Evolutionary conservation across 495 filamentous ascomycete species (phyloP).

Genomic region (Trypethelium eluteriae): DNA sequence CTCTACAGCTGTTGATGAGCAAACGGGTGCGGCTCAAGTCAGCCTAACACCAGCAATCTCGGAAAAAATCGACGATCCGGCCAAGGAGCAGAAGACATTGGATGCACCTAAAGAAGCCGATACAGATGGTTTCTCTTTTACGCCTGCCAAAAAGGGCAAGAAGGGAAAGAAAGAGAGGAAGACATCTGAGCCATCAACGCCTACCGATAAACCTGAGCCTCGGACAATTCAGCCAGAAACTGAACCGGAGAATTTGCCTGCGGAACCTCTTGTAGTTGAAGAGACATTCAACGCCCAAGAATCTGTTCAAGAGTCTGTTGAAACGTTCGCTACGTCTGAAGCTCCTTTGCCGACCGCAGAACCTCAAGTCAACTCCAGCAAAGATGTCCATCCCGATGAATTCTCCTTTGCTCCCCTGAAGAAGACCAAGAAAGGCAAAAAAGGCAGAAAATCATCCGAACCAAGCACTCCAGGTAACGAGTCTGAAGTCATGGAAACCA

Average conservation of each 20-base stretch:
- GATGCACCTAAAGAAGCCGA: slow-evolving; percentile 4
- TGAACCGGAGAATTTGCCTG: neutral
- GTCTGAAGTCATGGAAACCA: neutral
- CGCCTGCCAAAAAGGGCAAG: neutral
- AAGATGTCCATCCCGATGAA: no score
- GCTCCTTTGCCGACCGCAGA: neutral
- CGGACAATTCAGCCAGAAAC: neutral
- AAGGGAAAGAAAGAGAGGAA: slow-evolving; percentile 26
- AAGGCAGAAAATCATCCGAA: no score
- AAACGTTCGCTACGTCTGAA: no score
- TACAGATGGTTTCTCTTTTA: neutral
- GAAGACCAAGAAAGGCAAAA: no score
- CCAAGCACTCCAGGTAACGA: no score
- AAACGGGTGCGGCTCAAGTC: slow-evolving; percentile 28
- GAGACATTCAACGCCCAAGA: neutral
- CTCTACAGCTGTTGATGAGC: slow-evolving; percentile 16
- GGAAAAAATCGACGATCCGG: slow-evolving; percentile 24
- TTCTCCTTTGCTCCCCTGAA: no score
- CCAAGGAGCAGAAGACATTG: neutral
- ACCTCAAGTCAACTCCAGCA: neutral
- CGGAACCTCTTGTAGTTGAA: neutral
- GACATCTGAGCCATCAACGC: neutral
- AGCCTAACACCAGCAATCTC: slow-evolving; percentile 27
- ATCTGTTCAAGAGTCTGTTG: no score
- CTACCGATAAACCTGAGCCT: neutral